A percentile compares a stretch with the other conserved stretches of the same genome.
Conservation (phyloP, 176 grass and related monocot genomes). For the bread wheat (Triticum aestivum) region DNA sequence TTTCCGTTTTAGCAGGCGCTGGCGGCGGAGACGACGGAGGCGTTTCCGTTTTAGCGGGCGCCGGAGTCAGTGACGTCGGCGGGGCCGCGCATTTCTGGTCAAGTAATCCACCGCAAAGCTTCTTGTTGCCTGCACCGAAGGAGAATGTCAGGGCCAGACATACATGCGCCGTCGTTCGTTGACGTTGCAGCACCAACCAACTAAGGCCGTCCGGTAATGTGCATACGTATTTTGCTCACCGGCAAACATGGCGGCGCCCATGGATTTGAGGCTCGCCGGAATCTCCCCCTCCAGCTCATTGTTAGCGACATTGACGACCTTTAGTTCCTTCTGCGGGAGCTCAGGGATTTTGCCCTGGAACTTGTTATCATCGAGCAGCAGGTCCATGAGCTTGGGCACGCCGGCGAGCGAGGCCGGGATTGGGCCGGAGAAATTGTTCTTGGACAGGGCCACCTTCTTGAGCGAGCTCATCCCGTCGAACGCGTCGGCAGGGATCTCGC, state of each 20-base stretch:
- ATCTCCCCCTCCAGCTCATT: constrained; percentile 76
- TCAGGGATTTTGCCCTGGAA: constrained; percentile 70
- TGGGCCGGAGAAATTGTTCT: constrained; percentile 61
- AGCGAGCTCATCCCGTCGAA: constrained; percentile 70
- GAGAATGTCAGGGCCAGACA: neutral
- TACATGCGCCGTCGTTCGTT: neutral
- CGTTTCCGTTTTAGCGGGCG: neutral
- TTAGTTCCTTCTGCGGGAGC: constrained; percentile 42
- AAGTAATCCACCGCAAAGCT: constrained; percentile 68
- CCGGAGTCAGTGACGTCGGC: neutral
- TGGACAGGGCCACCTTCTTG: constrained; percentile 67
- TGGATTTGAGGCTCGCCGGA: constrained; percentile 44
- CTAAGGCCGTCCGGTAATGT: neutral
- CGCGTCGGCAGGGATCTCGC: constrained; percentile 53
- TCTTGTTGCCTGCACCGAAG: constrained; percentile 55
- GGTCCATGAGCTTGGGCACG: constrained; percentile 53
- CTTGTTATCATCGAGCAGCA: constrained; percentile 62
- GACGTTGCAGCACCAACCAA: neutral
- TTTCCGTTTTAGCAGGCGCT: neutral
- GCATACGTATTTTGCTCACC: constrained; percentile 37
- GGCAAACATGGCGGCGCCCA: constrained; percentile 36
- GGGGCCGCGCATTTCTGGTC: constrained; percentile 35
- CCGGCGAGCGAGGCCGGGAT: constrained; percentile 65
- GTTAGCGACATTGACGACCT: constrained; percentile 48
- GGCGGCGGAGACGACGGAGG: neutral